Base-by-base conservation (phyloP, 306 rosid species). In the Adenanthera pavonina region DNA sequence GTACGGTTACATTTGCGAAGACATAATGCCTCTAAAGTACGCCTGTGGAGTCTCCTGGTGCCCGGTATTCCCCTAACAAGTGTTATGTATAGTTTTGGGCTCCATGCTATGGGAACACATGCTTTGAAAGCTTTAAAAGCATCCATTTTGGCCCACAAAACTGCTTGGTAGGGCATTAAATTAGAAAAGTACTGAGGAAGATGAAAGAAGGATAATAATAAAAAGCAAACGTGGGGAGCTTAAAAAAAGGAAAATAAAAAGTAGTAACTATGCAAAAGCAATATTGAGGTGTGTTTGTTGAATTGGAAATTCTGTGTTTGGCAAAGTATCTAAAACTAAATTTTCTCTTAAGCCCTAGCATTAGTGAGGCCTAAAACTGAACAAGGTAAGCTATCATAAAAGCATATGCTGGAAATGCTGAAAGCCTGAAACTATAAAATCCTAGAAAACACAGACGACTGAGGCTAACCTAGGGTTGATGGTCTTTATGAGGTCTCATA, bases 91-190 rank as follows among this genome's bases (percentile, higher is more conserved):
- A 64, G 69, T 35, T 35, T 34, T 64, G 69, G 69, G 44, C 46
- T 64, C 46, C 69, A 64, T 41, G 46, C 87, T 70, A 88, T 81
- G 52, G 90, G 89, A 46, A 86, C 90, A 80, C 64, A 78, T 11
- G 90, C 85, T 85, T 90, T 90, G 82, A 84, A 90, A 43, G 94
- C 94, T 80, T 90, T 84, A 86, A 86, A 90, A 69, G 90, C 94
- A 81, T 79, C 88, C 92, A 90, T 88, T 59, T 86, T 84, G 67
- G 34, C 70, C 33, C 49, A 49, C 61, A 72, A 15, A 3, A 7
- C 19, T 46, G 52, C 20, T 5, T 70, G 44, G 6, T 8, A 49
- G 30, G 33, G 33, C 38, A 54, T 49, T 33, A 15, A 34, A 8
- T 49, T 25, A 72, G 44, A 13, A 3, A 13, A 20, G 7, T 10